Evolutionary conservation across 352 stramenopile species (phyloP), one percentile per base, ranked within the genome.

Genomic region (Phytophthora ohioensis): DNA sequence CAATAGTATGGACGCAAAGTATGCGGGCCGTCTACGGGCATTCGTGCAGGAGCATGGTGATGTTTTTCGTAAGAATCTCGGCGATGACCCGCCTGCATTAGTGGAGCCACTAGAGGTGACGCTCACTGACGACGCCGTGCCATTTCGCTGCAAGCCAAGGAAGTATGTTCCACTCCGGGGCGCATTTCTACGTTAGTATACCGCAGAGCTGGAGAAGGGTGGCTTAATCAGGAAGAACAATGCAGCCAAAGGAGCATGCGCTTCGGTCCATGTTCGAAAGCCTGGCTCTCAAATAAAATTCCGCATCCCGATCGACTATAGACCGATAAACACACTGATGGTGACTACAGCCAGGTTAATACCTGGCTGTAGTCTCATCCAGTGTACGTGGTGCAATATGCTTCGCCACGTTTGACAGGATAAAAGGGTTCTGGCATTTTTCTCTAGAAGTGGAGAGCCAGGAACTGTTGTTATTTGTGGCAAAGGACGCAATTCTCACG

Each of bases 371-470:
- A 4, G 45, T 67, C 2, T 38, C 60, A 2, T 45, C 56, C 7
- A 3, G 55, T 13, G 30, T 71, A 1, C n/a, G 39, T 6, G 48
- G 36, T 17, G 49, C 42, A 2, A 64, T 39, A 11, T 7, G 7
- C 30, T 47, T 71, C 6, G 64, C 32, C 0, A 69, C 60, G 30
- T 53, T 70, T 12, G 71, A 78, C 32, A 60, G 69, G 41, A 59
- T 71, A 32, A 70, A 74, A 42, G 64, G 70, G 9, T 78, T 67
- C 34, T 78, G 64, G 64, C 64, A 74, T 43, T 47, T 78, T 2
- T 51, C 57, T 5, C 48, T 73, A 6, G 27, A 73, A 11, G 17
- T 39, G 3, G 56, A 55, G 0, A 67, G 56, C 34, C 67, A 62
- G 8, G 62, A 73, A 15, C 27, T 64, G 8, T 41, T 71, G 13